Conservation (phyloP, 1,284 basidiomycete genomes). For the Gomphus bonarii region DNA sequence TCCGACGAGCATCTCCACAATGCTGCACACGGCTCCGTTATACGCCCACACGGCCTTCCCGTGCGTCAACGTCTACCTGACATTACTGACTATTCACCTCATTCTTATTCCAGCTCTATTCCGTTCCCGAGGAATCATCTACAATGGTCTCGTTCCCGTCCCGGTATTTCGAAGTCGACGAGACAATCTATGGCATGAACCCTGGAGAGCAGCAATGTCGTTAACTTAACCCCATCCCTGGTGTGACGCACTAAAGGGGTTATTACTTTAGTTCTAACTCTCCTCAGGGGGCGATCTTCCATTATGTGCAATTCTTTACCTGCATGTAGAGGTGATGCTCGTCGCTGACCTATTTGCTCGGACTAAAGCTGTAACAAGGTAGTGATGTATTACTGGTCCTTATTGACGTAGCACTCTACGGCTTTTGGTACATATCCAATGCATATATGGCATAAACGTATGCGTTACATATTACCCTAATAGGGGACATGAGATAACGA, state of each 20-base stretch:
- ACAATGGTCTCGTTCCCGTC: background rate
- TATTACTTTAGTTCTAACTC: background rate
- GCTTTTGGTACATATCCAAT: background rate
- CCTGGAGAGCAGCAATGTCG: background rate
- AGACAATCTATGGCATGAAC: background rate
- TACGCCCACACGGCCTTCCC: conserved; percentile 8
- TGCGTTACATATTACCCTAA: background rate
- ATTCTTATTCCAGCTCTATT: background rate
- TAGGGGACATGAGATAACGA: background rate
- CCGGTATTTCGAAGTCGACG: conserved; percentile 4
- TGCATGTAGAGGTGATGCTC: background rate
- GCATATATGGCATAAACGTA: background rate
- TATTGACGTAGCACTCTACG: background rate
- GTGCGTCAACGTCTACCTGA: background rate
- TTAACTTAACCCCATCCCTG: too few species aligned
- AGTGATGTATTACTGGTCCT: background rate
- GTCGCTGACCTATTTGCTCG: background rate
- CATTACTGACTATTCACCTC: background rate
- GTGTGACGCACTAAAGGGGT: too few species aligned
- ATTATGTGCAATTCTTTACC: background rate
- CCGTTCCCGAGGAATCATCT: conserved; percentile 8
- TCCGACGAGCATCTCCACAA: background rate
- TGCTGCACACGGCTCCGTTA: background rate
- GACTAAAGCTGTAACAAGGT: background rate
- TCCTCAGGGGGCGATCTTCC: too few species aligned